Evolutionary conservation across 352 stramenopile species (phyloP).

Genomic region (Pythium coloratum): DNA sequence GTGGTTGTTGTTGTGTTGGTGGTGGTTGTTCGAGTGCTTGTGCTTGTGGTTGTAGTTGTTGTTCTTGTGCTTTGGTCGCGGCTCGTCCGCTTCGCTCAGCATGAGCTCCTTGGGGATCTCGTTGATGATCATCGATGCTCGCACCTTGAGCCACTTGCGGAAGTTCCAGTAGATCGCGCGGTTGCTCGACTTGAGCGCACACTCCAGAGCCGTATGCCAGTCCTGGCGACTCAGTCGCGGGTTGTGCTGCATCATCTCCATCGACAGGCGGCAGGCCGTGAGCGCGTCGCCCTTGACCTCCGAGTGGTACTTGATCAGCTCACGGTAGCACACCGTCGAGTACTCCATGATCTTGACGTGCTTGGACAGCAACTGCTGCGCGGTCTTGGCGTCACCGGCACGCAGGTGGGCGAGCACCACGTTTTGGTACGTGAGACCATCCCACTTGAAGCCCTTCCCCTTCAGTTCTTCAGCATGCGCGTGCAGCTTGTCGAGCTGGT

Average conservation of each 20-base stretch:
- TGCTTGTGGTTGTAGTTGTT: constrained; percentile 33
- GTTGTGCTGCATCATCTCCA: constrained; percentile 88
- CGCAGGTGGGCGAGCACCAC: constrained; percentile 67
- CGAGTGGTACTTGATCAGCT: constrained; percentile 65
- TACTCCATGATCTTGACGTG: constrained; percentile 72
- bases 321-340: constrained; percentile 72
- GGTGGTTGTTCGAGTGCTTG: not conserved
- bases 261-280: constrained; percentile 67
- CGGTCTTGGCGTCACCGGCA: constrained; percentile 53
- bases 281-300: constrained; percentile 63
- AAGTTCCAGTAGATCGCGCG: constrained; percentile 85
- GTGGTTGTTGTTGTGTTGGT: not conserved
- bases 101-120: constrained; percentile 66
- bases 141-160: constrained; percentile 84
- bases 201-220: constrained; percentile 71
- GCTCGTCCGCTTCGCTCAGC: constrained; percentile 40
- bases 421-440: constrained; percentile 66
- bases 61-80: constrained; percentile 31
- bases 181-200: constrained; percentile 62
- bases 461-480: constrained; percentile 60
- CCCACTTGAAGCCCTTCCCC: constrained; percentile 57
- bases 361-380: constrained; percentile 64
- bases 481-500: constrained; percentile 60
- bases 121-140: constrained; percentile 50
- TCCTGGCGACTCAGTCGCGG: constrained; percentile 71